Evolutionary conservation across 768 basidiomycete genomes (phyloP), one percentile per base, ranked within the genome.

Genomic region (Hydnomerulius pinastri): DNA sequence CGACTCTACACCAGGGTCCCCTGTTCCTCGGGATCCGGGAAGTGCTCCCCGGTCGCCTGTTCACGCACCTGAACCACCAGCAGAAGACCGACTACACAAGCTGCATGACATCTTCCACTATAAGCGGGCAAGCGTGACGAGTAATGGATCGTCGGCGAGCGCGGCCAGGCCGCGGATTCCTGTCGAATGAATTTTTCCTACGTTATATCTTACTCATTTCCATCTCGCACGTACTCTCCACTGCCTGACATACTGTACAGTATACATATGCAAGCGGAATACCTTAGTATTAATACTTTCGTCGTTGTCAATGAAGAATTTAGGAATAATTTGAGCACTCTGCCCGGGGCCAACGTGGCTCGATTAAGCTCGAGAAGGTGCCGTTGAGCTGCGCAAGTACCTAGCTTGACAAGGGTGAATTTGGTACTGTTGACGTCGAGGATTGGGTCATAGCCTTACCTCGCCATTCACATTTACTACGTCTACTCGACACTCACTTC

Each of bases 31-130:
- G 56, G 59, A 66, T 58, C 54, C 55, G 39, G 65, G 59, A 45
- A 54, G 57, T 47, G 66, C 58, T 17, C 69, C 74, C 43, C 74
- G 70, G 23, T 69, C 74, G 15, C 63, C 73, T 5, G 63, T 58
- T 47, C 67, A 45, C 54, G 60, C 39, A 57, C 9, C 56, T 4
- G 76, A 77, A 20, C 66, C 58, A 15, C 62, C 70, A 23, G 76
- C 69, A 29, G 82, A 87, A 58, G 86, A 90, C 46, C 84, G 83
- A 60, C 64, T 91, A 27, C 86, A 89, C 35, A 74, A 85, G 59
- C 66, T 92, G 45, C 90, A 92, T 63, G 82, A 88, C 62, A 76
- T 92, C 55, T 92, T 92, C 71, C 87, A 89, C 59, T 92, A 92
- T 68, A 71, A 63, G 32, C 80, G 88, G 46, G 80, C 85, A 21